Base-by-base conservation (phyloP, 1,139 yeast species). In the Blastobotrys illinoisensis region DNA sequence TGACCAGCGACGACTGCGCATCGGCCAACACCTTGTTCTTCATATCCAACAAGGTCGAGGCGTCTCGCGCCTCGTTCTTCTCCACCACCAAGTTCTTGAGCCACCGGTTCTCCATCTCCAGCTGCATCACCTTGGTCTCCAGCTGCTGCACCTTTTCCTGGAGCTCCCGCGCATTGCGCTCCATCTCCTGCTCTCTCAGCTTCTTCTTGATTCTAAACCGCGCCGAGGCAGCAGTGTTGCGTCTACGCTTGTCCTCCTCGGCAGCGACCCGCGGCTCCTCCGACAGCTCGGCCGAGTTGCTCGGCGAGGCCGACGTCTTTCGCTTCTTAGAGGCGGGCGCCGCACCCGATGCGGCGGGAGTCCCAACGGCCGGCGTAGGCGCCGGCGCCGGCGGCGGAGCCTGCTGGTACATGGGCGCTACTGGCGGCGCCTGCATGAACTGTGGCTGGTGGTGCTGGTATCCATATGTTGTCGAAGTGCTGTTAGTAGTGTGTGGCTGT, bases 101-200 rank as follows among this genome's bases (percentile, higher is more conserved):
- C 72, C 93, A 78, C 65, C 82, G 81, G 74, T 89, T 89, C 71
- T 89, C 97, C 86, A 86, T 83, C 70, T 88, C 95, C 59, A 85
- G 69, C 69, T 88, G 88, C 67, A 76, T 76, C 48, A 83, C 78
- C 62, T 83, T 82, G 56, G 77, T 71, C 66, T 88, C 93, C 59
- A 87, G 77, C 24, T 74, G 73, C 53, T 76, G 75, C 21, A 88
- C 82, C 62, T 80, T 69, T 36, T 85, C 88, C 61, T 80, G 80
- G 58, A 89, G 75, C 54, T 81, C 84, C 62, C 77, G 76, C 18
- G 88, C 76, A 54, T 79, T 81, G 47, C 77, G 76, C 70, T 88
- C 96, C 85, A 88, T 82, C 68, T 88, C 91, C 68, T 85, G 89
- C 69, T 89, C 96, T 66, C 87, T 85, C 69, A 83, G 64, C 74